Evolutionary conservation across 2,329 filamentous ascomycete species (phyloP).

Genomic region (Zymoseptoria tritici): DNA sequence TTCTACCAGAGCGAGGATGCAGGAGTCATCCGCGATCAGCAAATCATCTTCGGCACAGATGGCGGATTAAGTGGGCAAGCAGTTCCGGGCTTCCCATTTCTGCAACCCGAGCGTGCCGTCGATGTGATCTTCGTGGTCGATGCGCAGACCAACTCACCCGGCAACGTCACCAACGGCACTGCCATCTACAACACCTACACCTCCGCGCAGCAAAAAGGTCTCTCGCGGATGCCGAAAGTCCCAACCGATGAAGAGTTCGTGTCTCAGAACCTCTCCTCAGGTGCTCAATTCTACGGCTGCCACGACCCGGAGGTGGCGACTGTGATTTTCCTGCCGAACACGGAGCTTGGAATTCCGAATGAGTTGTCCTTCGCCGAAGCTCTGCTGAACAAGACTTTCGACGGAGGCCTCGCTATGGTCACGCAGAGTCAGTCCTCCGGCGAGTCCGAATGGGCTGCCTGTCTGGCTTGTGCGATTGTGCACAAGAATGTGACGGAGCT

Average conservation of each 20-base stretch:
- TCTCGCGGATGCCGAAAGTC: constrained; percentile 7
- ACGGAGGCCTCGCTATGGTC: constrained; percentile 6
- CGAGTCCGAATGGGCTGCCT: constrained; percentile 5
- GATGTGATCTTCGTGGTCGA: constrained; percentile 13
- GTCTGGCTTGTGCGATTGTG: constrained; percentile 10
- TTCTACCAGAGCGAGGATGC: constrained; percentile 6
- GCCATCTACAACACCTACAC: constrained; percentile 10
- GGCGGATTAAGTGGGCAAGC: constrained; percentile 10
- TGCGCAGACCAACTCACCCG: constrained; percentile 2
- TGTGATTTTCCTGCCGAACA: constrained; percentile 9
- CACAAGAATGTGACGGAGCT: constrained; percentile 7
- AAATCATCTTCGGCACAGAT: constrained; percentile 6
- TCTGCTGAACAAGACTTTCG: constrained; percentile 3
- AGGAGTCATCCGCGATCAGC: constrained; percentile 6
- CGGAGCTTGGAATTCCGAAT: background rate
- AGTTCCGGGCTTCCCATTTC: constrained; percentile 9
- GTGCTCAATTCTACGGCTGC: constrained; percentile 11
- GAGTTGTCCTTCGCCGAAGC: background rate
- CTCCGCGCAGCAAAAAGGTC: constrained; percentile 6
- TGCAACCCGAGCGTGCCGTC: constrained; percentile 6
- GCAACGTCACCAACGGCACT: constrained; percentile 9
- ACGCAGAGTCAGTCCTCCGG: constrained; percentile 3
- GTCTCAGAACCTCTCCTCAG: constrained; percentile 5
- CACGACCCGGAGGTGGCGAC: constrained; percentile 5
- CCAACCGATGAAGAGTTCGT: constrained; percentile 3